These are phyloP conservation scores for Chlamydomonas incerta DNA, from an alignment of 139 green algal genomes.

Conservation along the genomic window DNA sequence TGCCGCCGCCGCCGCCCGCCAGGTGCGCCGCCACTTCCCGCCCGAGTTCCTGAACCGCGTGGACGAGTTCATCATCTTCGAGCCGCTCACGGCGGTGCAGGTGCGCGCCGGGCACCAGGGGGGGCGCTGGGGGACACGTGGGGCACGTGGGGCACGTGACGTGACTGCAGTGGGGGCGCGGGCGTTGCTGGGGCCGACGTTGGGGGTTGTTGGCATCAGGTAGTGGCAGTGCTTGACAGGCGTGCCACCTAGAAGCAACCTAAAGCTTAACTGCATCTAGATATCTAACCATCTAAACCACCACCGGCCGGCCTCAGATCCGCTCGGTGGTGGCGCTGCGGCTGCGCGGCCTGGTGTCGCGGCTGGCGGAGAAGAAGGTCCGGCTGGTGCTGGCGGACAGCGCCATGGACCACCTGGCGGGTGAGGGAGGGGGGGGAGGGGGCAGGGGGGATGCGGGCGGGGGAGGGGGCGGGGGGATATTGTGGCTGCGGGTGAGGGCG, in stretches of 20 bases:
- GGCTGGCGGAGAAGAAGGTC: slow-evolving; percentile 93
- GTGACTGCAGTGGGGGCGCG: too few relatives aligned
- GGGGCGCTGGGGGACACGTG: too few relatives aligned
- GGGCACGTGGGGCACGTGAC: too few relatives aligned
- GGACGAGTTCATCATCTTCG: slow-evolving; percentile 98
- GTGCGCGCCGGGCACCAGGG: neutral
- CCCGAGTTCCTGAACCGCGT: slow-evolving; percentile 98
- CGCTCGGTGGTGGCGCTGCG: slow-evolving; percentile 79
- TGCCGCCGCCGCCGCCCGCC: neutral
- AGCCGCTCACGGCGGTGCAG: slow-evolving; percentile 71
- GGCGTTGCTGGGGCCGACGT: neutral
- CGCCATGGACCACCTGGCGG: slow-evolving; percentile 33
- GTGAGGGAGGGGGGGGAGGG: neutral
- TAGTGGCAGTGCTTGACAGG: too few relatives aligned
- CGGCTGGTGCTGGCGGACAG: slow-evolving; percentile 59
- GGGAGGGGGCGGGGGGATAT: neutral
- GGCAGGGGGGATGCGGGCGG: neutral
- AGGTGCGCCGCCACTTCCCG: slow-evolving; percentile 90
- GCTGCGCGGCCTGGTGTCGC: slow-evolving; percentile 54
- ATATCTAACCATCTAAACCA: too few relatives aligned
- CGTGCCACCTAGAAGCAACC: too few relatives aligned
- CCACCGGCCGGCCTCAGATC: slow-evolving; percentile 71
- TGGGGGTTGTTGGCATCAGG: too few relatives aligned
- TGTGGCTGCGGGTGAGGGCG: too few relatives aligned
- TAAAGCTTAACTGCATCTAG: too few relatives aligned